Evolutionary conservation across 768 basidiomycete species (phyloP).

Genomic region (Lactarius hengduanensis): DNA sequence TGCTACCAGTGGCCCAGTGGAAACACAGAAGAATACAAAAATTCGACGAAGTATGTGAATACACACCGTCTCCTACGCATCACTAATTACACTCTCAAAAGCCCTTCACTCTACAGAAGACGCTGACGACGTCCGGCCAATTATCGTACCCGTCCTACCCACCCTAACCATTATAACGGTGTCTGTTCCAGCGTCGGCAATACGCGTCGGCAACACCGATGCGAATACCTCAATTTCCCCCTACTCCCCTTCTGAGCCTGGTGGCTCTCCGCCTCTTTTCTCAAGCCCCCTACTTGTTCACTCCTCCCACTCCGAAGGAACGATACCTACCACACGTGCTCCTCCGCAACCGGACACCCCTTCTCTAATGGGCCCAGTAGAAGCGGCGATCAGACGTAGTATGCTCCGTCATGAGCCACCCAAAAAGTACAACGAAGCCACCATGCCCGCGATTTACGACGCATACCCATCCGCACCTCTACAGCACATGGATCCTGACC

Average conservation of each 20-base stretch:
- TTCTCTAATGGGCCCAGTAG: background rate
- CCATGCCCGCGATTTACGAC: background rate
- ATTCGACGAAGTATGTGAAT: background rate
- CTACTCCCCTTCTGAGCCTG: background rate
- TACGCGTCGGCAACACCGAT: background rate
- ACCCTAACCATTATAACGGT: background rate
- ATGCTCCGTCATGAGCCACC: background rate
- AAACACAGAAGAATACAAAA: background rate
- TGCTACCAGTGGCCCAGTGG: background rate
- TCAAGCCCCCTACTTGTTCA: background rate
- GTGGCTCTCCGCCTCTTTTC: background rate
- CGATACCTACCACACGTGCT: background rate
- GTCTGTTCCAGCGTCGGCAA: background rate
- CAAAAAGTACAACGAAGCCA: background rate
- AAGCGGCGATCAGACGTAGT: background rate
- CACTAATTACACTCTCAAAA: background rate
- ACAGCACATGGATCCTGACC: background rate
- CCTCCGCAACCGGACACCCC: background rate
- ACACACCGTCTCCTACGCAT: background rate
- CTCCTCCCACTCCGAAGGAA: background rate
- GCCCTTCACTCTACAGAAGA: background rate
- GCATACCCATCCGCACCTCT: background rate
- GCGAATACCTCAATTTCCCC: background rate
- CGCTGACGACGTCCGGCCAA: background rate
- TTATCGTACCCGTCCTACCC: background rate